A percentile compares a stretch with the other conserved stretches of the same genome.
Evolutionary conservation across 2,329 filamentous ascomycete species (phyloP).

Genomic region (Colletotrichum paranaense): DNA sequence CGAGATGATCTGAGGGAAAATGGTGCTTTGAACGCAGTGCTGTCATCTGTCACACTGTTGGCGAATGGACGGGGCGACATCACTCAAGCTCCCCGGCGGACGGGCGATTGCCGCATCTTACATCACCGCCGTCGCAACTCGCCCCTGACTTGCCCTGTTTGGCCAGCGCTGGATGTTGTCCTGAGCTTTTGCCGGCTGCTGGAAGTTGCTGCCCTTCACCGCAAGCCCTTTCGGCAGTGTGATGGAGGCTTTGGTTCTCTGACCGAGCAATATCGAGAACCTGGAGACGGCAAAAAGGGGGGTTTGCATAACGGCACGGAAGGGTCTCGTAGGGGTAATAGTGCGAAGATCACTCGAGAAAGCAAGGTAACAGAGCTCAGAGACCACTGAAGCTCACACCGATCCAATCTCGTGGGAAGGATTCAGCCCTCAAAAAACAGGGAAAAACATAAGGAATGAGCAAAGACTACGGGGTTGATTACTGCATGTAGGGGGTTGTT

Average conservation of each 20-base stretch:
- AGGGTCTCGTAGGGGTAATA: background rate
- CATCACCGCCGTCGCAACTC: slow-evolving; percentile 11
- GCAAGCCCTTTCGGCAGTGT: background rate
- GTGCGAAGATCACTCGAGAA: background rate
- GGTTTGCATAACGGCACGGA: background rate
- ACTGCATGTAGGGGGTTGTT: background rate
- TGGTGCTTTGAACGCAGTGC: background rate
- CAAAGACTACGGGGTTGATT: background rate
- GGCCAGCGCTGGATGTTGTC: background rate
- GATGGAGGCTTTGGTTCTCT: background rate
- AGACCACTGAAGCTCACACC: background rate
- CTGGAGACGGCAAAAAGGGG: background rate
- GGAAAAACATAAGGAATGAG: background rate
- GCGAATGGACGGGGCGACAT: slow-evolving; percentile 1
- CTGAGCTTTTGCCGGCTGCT: background rate
- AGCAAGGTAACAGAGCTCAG: background rate
- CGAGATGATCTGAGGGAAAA: background rate
- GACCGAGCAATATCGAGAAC: background rate
- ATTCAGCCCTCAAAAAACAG: slow-evolving; percentile 9
- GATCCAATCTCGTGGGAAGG: slow-evolving; percentile 17
- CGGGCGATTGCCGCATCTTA: slow-evolving; percentile 29
- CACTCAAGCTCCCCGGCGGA: background rate
- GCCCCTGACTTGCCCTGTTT: background rate
- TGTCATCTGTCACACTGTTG: slow-evolving; percentile 1
- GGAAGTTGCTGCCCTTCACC: background rate